These are phyloP conservation scores for Cladophialophora bantiana DNA, from an alignment of 2,329 filamentous ascomycete genomes.

Conservation along the genomic window DNA sequence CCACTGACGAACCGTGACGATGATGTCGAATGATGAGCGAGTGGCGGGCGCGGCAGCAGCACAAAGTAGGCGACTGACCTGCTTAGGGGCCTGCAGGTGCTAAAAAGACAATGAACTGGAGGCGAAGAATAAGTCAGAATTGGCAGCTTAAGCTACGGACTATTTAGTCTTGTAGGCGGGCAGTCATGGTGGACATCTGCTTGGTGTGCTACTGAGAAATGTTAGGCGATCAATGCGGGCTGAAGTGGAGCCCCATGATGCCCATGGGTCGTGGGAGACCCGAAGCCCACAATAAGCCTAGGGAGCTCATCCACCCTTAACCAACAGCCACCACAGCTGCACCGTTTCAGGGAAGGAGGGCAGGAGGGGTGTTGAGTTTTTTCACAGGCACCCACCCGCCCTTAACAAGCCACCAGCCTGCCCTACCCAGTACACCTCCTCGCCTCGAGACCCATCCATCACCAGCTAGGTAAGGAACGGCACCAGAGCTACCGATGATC, in stretches of 20 bases:
- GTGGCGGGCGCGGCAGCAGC: conserved; percentile 16
- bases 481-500: conserved; percentile 10
- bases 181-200: background rate
- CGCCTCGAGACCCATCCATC: conserved; percentile 5
- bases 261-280: background rate
- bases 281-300: conserved; percentile 3
- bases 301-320: background rate
- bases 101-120: conserved; percentile 14
- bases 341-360: background rate
- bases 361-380: background rate
- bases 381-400: conserved; percentile 5
- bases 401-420: background rate
- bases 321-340: background rate
- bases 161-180: conserved; percentile 19
- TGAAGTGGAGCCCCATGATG: conserved; percentile 4
- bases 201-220: conserved; percentile 16
- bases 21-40: conserved; percentile 21
- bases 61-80: conserved; percentile 13
- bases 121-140: conserved; percentile 10
- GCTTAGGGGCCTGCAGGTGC: conserved; percentile 15
- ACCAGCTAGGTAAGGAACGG: conserved; percentile 14
- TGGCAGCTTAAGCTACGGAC: conserved; percentile 15
- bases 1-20: conserved; percentile 23
- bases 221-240: conserved; percentile 12
- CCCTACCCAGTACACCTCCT: conserved; percentile 2